phyloP scores from a whole-genome alignment of 2,329 filamentous ascomycete genomes.

The Tolypocladium paradoxum region DNA sequence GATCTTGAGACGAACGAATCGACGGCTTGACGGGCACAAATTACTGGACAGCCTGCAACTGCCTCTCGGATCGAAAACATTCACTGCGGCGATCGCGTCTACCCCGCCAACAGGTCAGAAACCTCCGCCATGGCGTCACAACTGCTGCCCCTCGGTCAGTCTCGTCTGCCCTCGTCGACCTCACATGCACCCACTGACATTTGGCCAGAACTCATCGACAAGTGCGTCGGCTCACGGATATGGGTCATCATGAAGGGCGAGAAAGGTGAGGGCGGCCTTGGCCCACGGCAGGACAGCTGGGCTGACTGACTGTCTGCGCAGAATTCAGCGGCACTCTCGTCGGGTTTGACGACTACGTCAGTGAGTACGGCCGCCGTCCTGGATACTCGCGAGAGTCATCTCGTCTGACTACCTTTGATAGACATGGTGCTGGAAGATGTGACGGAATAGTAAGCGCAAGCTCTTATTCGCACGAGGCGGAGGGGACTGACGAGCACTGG shows the following conservation, averaged over 20 bases:
- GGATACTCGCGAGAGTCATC: neutral
- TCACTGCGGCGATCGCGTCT: neutral
- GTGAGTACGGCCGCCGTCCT: constrained; percentile 47
- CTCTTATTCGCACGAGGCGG: neutral
- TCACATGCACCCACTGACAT: constrained; percentile 1
- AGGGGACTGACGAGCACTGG: constrained; percentile 11
- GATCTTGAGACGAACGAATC: neutral
- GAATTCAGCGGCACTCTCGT: constrained; percentile 93
- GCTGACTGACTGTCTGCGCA: constrained; percentile 26
- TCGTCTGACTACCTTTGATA: constrained; percentile 28
- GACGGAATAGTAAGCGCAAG: constrained; percentile 69
- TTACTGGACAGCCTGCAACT: neutral
- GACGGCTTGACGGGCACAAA: neutral
- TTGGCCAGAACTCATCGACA: constrained; percentile 83
- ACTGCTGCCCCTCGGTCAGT: constrained; percentile 58
- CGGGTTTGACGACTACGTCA: constrained; percentile 99
- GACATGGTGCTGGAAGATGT: constrained; percentile 98
- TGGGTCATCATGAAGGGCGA: constrained; percentile 99
- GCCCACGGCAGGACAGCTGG: neutral
- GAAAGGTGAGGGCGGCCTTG: constrained; percentile 53
- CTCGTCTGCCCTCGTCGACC: neutral
- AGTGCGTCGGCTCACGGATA: constrained; percentile 93
- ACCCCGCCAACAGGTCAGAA: neutral
- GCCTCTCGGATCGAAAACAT: neutral
- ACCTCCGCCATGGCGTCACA: constrained; percentile 54